A percentile compares a stretch with the other conserved stretches of the same genome.
Evolutionary conservation across 2,329 filamentous ascomycete species (phyloP).

Genomic region (Apiospora hydei): DNA sequence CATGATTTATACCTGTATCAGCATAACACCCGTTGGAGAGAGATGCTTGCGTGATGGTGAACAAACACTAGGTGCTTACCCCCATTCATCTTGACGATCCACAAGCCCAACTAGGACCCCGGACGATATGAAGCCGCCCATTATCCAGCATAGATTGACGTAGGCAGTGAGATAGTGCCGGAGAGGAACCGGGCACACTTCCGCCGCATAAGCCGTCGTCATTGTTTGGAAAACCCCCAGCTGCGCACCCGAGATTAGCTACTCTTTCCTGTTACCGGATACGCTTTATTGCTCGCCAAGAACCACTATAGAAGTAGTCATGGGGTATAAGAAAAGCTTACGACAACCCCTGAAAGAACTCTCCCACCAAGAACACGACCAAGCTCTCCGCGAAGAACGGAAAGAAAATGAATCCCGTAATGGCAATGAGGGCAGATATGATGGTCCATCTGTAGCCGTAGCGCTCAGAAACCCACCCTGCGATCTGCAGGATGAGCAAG

Average conservation of each 20-base stretch:
- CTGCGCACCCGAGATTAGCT: background rate
- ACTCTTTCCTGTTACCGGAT: too few species aligned
- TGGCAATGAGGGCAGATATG: constrained; percentile 41
- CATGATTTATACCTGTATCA: background rate
- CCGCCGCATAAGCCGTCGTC: constrained; percentile 47
- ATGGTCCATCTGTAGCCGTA: constrained; percentile 47
- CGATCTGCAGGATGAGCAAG: constrained; percentile 50
- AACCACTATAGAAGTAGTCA: too few species aligned
- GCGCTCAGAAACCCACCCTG: constrained; percentile 47
- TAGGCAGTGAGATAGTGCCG: constrained; percentile 47
- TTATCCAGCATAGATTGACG: constrained; percentile 50
- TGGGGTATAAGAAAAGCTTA: background rate
- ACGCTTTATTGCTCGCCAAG: too few species aligned
- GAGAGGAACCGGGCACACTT: constrained; percentile 45
- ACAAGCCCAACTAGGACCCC: constrained; percentile 45
- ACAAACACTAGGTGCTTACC: constrained; percentile 29
- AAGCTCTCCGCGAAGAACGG: constrained; percentile 44
- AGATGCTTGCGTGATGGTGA: too few species aligned
- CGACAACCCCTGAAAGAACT: constrained; percentile 46
- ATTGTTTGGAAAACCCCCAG: constrained; percentile 46
- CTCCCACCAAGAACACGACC: constrained; percentile 40
- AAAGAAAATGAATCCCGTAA: constrained; percentile 46
- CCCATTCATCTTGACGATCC: constrained; percentile 42
- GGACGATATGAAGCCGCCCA: constrained; percentile 48
- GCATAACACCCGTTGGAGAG: background rate